phyloP scores from a whole-genome alignment of 129 eudicot genomes.

The Logfia minima region DNA sequence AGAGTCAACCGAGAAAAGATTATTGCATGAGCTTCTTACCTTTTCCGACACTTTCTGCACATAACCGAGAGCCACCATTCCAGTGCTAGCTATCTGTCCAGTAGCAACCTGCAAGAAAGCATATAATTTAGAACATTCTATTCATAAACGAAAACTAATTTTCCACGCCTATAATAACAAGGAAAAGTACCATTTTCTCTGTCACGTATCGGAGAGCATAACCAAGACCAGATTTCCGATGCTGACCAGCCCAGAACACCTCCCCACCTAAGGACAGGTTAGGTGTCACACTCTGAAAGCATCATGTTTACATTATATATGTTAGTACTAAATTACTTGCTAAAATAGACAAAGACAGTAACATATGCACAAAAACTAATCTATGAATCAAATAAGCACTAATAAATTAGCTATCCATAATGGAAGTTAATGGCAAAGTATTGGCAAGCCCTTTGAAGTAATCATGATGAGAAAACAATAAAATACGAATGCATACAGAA shows the following conservation, averaged over 20 bases:
- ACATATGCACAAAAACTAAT: too few relatives aligned
- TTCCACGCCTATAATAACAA: background rate
- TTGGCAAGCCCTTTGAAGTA: background rate
- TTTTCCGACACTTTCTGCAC: conserved; percentile 93
- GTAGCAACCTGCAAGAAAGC: conserved; percentile 74
- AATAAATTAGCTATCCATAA: background rate
- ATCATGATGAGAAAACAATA: background rate
- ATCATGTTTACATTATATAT: conserved; percentile 6
- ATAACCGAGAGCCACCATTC: conserved; percentile 82
- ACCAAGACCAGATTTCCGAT: conserved; percentile 81
- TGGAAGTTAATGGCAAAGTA: background rate
- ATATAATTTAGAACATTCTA: background rate
- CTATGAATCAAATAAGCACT: too few relatives aligned
- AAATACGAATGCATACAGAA: background rate
- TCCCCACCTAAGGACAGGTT: conserved; percentile 91
- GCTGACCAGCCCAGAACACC: conserved; percentile 94
- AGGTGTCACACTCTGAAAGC: conserved; percentile 83
- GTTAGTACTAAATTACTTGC: background rate
- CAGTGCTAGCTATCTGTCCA: conserved; percentile 92
- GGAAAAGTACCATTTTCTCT: conserved; percentile 69
- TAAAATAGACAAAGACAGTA: background rate
- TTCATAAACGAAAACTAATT: background rate
- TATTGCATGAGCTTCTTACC: conserved; percentile 32
- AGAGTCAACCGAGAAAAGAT: background rate
- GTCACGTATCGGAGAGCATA: conserved; percentile 81